Conservation (phyloP, 495 filamentous ascomycete genomes). For the Penicillium silybi region DNA sequence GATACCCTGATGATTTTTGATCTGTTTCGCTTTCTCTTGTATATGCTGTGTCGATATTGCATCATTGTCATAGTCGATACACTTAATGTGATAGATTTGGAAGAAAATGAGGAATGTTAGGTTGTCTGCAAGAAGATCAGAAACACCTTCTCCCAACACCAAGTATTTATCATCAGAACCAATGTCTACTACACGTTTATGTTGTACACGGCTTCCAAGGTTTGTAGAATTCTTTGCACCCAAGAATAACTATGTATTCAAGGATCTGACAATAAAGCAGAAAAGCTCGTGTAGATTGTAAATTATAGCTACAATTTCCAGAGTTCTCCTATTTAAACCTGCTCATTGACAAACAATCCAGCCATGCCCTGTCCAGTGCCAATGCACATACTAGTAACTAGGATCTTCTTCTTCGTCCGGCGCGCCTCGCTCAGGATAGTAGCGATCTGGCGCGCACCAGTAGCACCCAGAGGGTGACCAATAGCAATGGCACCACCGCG, state of each 20-base stretch:
- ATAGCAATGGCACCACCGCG: slow-evolving; percentile 77
- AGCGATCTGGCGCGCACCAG: slow-evolving; percentile 75
- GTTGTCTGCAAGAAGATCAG: too few relatives aligned
- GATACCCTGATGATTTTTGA: background rate
- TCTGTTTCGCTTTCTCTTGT: background rate
- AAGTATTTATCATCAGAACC: too few relatives aligned
- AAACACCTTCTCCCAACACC: too few relatives aligned
- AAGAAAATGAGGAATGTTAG: too few relatives aligned
- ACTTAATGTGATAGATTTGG: too few relatives aligned
- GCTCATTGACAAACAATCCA: slow-evolving; percentile 78
- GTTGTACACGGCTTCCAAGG: too few relatives aligned
- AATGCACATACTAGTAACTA: slow-evolving; percentile 86
- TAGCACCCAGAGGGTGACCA: slow-evolving; percentile 78
- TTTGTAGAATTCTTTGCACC: too few relatives aligned
- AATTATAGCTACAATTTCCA: background rate
- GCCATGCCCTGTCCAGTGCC: slow-evolving; percentile 84
- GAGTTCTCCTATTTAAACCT: slow-evolving; percentile 47
- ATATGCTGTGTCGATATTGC: background rate
- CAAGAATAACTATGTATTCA: background rate
- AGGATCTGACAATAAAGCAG: background rate
- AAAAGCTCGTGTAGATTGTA: background rate
- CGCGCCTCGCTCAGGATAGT: slow-evolving; percentile 80
- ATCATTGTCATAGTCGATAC: too few relatives aligned
- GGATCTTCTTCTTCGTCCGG: slow-evolving; percentile 73
- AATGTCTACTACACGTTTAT: too few relatives aligned